These are phyloP conservation scores for Cyberlindnera euphorbiiphila DNA, from an alignment of 805 yeast genomes.

Conservation along the genomic window DNA sequence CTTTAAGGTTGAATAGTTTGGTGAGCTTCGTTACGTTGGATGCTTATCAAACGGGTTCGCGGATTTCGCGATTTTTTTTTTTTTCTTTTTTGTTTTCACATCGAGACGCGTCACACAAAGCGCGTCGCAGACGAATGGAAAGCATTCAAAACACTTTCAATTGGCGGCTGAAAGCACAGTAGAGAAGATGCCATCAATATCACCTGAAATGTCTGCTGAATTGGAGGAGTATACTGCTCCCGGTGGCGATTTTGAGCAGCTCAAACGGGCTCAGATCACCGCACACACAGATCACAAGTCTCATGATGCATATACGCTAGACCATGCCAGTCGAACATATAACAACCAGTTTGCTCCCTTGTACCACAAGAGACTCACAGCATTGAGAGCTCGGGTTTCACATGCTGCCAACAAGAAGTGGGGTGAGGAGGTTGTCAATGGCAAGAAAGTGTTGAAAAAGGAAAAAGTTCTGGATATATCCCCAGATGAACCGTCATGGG, in stretches of 20 bases:
- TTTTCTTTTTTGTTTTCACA: not conserved
- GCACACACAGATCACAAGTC: slow-evolving; percentile 12
- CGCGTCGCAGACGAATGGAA: not conserved
- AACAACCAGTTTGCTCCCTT: slow-evolving; percentile 55
- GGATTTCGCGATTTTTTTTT: no score
- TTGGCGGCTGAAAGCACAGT: not conserved
- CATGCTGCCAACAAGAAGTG: slow-evolving; percentile 49
- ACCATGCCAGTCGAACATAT: slow-evolving; percentile 37
- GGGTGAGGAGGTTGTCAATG: slow-evolving; percentile 46
- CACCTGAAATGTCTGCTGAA: slow-evolving; percentile 4
- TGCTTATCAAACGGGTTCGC: slow-evolving; percentile 1
- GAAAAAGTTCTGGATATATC: slow-evolving; percentile 59
- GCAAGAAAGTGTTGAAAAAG: slow-evolving; percentile 35
- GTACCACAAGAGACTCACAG: slow-evolving; percentile 49
- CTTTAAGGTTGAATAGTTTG: no score
- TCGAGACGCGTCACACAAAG: not conserved
- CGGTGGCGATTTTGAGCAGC: not conserved
- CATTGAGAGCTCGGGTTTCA: slow-evolving; percentile 43
- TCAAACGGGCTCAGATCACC: slow-evolving; percentile 1
- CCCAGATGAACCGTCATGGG: slow-evolving; percentile 66
- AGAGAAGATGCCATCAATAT: slow-evolving; percentile 11
- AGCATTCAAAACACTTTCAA: slow-evolving; percentile 10
- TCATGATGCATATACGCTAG: slow-evolving; percentile 8
- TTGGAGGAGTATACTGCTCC: slow-evolving; percentile 9
- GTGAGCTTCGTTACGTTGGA: not conserved